phyloP scores from a whole-genome alignment of 305 asterid genomes.

The Fraxinus xanthoxyloides region DNA sequence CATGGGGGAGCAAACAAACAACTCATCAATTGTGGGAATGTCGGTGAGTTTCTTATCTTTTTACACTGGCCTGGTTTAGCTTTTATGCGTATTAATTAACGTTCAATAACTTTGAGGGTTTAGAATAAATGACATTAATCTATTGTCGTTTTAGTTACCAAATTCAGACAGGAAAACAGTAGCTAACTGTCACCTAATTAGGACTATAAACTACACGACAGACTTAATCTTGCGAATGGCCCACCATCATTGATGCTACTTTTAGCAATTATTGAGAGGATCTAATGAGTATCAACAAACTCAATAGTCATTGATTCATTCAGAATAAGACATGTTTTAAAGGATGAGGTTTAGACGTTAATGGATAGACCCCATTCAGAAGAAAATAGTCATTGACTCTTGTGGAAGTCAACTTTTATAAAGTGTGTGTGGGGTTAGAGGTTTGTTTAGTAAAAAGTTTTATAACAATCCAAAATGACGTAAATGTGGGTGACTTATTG shows the following conservation, averaged over 20 bases:
- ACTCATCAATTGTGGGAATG: slow-evolving; percentile 20
- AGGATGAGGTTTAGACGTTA: slow-evolving; percentile 8
- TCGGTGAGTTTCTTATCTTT: slow-evolving; percentile 35
- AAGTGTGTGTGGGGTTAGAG: neutral
- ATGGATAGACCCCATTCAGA: neutral
- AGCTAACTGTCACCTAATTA: slow-evolving; percentile 8
- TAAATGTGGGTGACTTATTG: neutral
- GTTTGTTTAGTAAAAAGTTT: neutral
- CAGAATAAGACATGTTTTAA: neutral
- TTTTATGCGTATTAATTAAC: slow-evolving; percentile 9
- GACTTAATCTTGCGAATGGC: neutral
- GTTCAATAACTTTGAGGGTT: neutral
- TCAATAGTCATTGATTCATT: neutral
- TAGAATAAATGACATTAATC: slow-evolving; percentile 10
- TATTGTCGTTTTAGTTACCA: neutral
- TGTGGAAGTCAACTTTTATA: slow-evolving; percentile 3
- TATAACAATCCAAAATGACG: neutral
- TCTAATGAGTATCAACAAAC: neutral
- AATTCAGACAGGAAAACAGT: neutral
- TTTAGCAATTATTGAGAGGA: neutral
- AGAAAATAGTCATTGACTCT: neutral
- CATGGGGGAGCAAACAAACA: slow-evolving; percentile 24
- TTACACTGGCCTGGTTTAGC: slow-evolving; percentile 10
- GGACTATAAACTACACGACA: neutral
- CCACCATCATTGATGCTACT: neutral